Evolutionary conservation across 2,329 filamentous ascomycete species (phyloP), one percentile per base, ranked within the genome.

Genomic region (Ascocoryne sarcoides): DNA sequence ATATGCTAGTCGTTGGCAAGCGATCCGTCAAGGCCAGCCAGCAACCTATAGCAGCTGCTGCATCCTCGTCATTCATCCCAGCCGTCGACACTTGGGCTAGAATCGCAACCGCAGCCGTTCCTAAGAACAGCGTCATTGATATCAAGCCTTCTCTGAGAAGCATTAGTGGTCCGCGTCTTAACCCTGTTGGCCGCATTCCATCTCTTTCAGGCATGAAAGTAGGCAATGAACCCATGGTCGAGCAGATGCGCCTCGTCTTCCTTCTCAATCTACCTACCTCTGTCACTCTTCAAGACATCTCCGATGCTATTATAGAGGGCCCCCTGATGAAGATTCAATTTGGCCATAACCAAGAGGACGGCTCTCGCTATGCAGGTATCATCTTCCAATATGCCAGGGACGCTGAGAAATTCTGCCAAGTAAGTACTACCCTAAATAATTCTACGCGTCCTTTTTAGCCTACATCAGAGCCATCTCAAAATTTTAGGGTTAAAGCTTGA

Each of bases 241-340:
- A 57, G 4, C 50, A 53, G 20, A 46, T 46, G 17, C 53, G 55
- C 10, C 42, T 57, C 2, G 46, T 59, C 3, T 48, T 57, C 32
- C 39, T 59, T 3, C 44, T 57, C 17, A 52, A 56, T 29, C 42
- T 59, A 2, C 57, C 57, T 2, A 21, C 31, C 5, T 52, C 32
- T 10, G 44, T 55, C 4, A 51, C 42, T 12, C 40, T 56, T 4
- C 33, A 50, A 26, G 47, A 55, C 10, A 42, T 60, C 32, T 54
- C 51, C 10, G 40, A 57, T 21, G 55, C 54, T 2, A 41, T 60
- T 5, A 28, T 37, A 15, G 56, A 59, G 45, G 57, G 57, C 2
- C 48, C 56, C 2, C 10, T 60, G 8, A 43, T 49, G 19, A 47
- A 43, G 12, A 58, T 60, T 30, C 42, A 44, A 7, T 55, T 60